Evolutionary conservation across 2,329 filamentous ascomycete genomes (phyloP).

Genomic region (Cordyceps farinosa): DNA sequence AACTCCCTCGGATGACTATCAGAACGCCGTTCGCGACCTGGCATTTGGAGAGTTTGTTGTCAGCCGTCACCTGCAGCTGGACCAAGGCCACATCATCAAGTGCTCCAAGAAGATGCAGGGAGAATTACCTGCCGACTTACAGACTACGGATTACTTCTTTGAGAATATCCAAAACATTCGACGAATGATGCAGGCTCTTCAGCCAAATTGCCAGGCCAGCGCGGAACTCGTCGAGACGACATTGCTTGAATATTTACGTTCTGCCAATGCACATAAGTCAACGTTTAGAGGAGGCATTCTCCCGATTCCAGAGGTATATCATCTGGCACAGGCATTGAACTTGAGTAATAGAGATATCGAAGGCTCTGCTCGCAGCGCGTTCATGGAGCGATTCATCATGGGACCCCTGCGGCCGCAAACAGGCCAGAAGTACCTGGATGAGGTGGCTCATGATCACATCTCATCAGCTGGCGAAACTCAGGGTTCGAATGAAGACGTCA

Average conservation of each 20-base stretch:
- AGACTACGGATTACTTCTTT: conserved; percentile 38
- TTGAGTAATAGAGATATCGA: conserved; percentile 24
- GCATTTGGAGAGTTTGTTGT: conserved; percentile 41
- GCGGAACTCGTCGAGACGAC: neutral
- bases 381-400: conserved; percentile 32
- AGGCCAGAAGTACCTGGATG: conserved; percentile 31
- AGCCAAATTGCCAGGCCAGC: conserved; percentile 20
- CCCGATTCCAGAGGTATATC: conserved; percentile 38
- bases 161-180: conserved; percentile 48
- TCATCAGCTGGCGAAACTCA: conserved; percentile 26
- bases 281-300: conserved; percentile 35
- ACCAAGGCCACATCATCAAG: conserved; percentile 24
- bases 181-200: conserved; percentile 42
- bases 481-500: conserved; percentile 28
- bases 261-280: conserved; percentile 26
- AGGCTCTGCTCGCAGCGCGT: conserved; percentile 24
- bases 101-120: conserved; percentile 2
- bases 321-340: conserved; percentile 34
- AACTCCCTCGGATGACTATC: conserved; percentile 43
- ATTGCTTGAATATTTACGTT: conserved; percentile 22
- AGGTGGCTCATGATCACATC: conserved; percentile 26
- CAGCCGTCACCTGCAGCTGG: conserved; percentile 33
- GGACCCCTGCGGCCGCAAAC: conserved; percentile 31
- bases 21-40: conserved; percentile 37
- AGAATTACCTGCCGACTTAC: conserved; percentile 23